Evolutionary conservation across 371 early-diverging fungal genomes (phyloP).

Genomic region (Saksenaea oblongispora): DNA sequence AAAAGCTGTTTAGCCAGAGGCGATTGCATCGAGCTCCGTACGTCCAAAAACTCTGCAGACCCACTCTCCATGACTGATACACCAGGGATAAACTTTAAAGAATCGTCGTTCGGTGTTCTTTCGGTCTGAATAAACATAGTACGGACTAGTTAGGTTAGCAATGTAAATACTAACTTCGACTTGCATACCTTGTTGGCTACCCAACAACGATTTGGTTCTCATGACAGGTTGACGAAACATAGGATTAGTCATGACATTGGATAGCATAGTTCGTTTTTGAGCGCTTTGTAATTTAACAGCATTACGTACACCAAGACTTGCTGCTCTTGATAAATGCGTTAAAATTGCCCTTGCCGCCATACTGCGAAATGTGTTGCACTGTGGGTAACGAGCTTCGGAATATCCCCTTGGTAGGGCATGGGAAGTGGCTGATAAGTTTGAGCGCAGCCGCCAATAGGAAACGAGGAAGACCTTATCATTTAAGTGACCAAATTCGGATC

Average conservation of each 20-base stretch:
- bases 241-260: slow-evolving; percentile 9
- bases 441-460: too few species aligned
- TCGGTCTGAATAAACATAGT: slow-evolving; percentile 97
- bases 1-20: slow-evolving; percentile 90
- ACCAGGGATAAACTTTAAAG: slow-evolving; percentile 93
- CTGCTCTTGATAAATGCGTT: slow-evolving; percentile 3
- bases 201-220: slow-evolving; percentile 6
- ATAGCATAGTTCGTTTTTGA: neutral
- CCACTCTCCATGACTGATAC: slow-evolving; percentile 68
- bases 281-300: neutral
- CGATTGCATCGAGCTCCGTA: slow-evolving; percentile 77
- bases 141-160: slow-evolving; percentile 44
- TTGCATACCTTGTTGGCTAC: slow-evolving; percentile 10
- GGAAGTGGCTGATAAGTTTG: too few species aligned
- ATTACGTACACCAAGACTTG: neutral
- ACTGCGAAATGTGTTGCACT: neutral
- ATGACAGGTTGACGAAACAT: slow-evolving; percentile 1
- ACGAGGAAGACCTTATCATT: too few species aligned
- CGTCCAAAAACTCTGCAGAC: slow-evolving; percentile 79
- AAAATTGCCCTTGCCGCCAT: slow-evolving; percentile 10
- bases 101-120: slow-evolving; percentile 90
- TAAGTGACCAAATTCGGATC: too few species aligned
- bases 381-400: neutral
- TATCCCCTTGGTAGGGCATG: too few species aligned
- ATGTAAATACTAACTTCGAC: neutral